Conservation (phyloP, 257 asterid species). For the Jacaranda mimosifolia region DNA sequence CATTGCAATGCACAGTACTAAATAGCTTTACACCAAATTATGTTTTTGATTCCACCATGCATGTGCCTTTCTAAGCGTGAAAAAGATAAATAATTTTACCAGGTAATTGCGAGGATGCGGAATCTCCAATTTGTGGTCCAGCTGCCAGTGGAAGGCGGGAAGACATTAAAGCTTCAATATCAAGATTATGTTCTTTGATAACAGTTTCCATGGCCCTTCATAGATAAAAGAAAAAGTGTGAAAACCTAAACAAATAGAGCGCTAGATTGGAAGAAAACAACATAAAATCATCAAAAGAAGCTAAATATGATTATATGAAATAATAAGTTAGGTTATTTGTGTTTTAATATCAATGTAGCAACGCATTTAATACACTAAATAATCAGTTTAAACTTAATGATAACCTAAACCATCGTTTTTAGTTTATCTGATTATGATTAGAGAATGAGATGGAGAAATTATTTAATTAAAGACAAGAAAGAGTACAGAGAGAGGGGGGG, state of each 20-base stretch:
- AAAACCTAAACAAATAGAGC: constrained; percentile 18
- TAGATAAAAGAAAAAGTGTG: constrained; percentile 29
- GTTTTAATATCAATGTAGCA: constrained; percentile 9
- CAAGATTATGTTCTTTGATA: constrained; percentile 91
- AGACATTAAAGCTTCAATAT: constrained; percentile 86
- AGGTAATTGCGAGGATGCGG: constrained; percentile 76
- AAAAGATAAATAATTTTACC: constrained; percentile 51
- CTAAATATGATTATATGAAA: constrained; percentile 9
- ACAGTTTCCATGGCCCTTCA: constrained; percentile 99
- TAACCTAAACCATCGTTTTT: background rate
- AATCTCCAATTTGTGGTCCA: constrained; percentile 82
- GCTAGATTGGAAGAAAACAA: constrained; percentile 24
- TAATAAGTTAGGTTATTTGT: constrained; percentile 12
- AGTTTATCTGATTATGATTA: constrained; percentile 21
- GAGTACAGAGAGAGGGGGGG: too few relatives aligned
- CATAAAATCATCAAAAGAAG: constrained; percentile 13
- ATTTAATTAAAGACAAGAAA: too few relatives aligned
- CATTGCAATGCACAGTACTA: background rate
- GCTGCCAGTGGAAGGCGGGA: constrained; percentile 78
- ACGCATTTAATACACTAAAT: background rate
- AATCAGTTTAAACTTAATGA: constrained; percentile 1
- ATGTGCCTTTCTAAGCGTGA: constrained; percentile 18
- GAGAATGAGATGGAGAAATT: constrained; percentile 15
- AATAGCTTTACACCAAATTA: constrained; percentile 26
- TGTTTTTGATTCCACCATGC: background rate